Base-by-base conservation (phyloP, 352 stramenopile genomes). In the Phytophthora sojae region DNA sequence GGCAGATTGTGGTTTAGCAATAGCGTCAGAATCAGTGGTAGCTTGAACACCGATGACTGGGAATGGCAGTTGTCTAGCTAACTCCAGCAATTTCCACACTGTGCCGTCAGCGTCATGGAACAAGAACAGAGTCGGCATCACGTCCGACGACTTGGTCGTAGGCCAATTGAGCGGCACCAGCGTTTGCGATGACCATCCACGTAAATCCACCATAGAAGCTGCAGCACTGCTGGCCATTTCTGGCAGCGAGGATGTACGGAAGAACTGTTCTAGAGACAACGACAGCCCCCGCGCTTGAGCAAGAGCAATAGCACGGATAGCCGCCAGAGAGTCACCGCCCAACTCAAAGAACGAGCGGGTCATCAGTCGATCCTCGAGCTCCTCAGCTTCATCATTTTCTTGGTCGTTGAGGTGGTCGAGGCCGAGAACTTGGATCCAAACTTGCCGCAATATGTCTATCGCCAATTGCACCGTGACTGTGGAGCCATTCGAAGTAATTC, bases 341-440 rank as follows among this genome's bases (percentile, higher is more conserved):
- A 93, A 47, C 47, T 89, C 81, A 54, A 94, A 92, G 61, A 93
- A 94, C 1, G 83, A 88, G 12, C 55, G 64, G 0, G 71, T 64
- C 44, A 71, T 49, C 50, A 61, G 7, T 35, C 53, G 5, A 6
- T 64, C 19, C 8, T 68, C 59, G 6, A 44, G 19, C 2, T 51
- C 8, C n/a, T 87, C 57, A n/a, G 62, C 54, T 9, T 57, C 52
- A n/a, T n/a, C 17, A 17, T 17, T 17, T 45, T 45, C 37, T 15
- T 45, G 12, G 7, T 57, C 59, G 4, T 64, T 19, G 19, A 64
- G 42, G 8, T 56, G 17, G 5, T 82, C 66, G 9, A 91, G 50
- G 3, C 71, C 64, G 6, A 92, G 77, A 30, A 72, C 79, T 76
- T 90, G 77, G 2, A 50, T 52, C 81, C 83, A 92, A 58, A 84